Percentiles rank a stretch among this genome's conserved stretches.
These are phyloP conservation scores for Microascus cirrosus DNA, from an alignment of 2,329 filamentous ascomycete species.

Conservation along the genomic window DNA sequence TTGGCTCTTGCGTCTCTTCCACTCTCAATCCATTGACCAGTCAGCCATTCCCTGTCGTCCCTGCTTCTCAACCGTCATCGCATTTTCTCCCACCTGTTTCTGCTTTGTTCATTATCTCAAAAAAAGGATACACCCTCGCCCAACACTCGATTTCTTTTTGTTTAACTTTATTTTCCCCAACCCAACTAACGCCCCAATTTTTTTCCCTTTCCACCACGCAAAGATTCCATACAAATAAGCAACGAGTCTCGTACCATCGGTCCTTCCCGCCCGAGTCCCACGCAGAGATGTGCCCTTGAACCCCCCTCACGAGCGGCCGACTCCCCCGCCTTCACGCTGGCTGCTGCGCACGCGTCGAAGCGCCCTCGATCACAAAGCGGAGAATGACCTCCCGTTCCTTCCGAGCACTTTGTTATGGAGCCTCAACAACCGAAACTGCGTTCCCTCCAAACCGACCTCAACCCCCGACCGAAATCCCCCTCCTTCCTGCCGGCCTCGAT, in stretches of 20 bases:
- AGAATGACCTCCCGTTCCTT: neutral
- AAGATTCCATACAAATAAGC: neutral
- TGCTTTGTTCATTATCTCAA: neutral
- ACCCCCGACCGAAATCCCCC: neutral
- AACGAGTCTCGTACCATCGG: neutral
- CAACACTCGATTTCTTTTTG: neutral
- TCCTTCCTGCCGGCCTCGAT: slow-evolving; percentile 1
- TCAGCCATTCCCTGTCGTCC: slow-evolving; percentile 16
- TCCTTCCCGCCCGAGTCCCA: neutral
- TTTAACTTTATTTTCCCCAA: neutral
- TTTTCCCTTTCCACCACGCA: neutral
- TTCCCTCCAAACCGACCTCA: slow-evolving; percentile 4
- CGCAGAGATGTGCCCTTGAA: neutral
- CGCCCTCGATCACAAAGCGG: neutral
- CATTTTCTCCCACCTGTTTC: neutral
- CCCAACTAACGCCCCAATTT: neutral
- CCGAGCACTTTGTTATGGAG: neutral
- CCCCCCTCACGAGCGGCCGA: neutral
- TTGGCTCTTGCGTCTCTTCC: neutral
- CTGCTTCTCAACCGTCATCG: slow-evolving; percentile 17
- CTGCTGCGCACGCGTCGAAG: slow-evolving; percentile 1
- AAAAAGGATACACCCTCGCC: neutral
- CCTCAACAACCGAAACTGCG: slow-evolving; percentile 1
- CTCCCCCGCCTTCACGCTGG: neutral
- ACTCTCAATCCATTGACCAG: slow-evolving; percentile 2